Evolutionary conservation across 148 eudicot genomes (phyloP).

Genomic region (Dianthus caryophyllus): DNA sequence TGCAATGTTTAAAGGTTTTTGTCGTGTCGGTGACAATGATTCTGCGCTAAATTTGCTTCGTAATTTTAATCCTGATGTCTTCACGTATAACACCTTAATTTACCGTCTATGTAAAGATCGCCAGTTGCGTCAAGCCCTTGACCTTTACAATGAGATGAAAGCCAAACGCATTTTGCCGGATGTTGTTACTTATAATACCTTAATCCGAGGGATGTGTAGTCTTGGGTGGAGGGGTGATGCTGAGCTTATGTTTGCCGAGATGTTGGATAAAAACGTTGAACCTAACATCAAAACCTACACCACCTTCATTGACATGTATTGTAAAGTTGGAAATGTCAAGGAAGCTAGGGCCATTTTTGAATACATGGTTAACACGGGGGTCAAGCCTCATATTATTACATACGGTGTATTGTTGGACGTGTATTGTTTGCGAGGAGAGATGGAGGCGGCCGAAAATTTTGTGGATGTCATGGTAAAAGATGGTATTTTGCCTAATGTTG

Average conservation of each 20-base stretch:
- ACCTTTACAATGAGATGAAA: constrained; percentile 4
- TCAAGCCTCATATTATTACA: constrained; percentile 3
- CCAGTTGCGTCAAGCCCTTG: constrained; percentile 1
- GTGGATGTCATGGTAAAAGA: constrained; percentile 10
- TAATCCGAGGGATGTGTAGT: constrained; percentile 9
- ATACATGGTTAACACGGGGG: constrained; percentile 1
- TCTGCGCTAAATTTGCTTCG: not conserved
- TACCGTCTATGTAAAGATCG: not conserved
- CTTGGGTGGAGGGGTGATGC: constrained; percentile 16
- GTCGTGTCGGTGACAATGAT: not conserved
- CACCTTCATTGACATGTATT: constrained; percentile 6
- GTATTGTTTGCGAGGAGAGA: not conserved
- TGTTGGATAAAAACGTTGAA: constrained; percentile 1
- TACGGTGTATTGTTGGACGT: constrained; percentile 16
- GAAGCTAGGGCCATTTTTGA: not conserved
- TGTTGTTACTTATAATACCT: constrained; percentile 10
- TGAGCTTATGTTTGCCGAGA: not conserved
- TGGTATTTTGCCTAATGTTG: constrained; percentile 4
- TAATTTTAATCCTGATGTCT: not conserved
- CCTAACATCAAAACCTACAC: not conserved
- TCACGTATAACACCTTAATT: constrained; percentile 5
- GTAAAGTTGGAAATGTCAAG: constrained; percentile 9
- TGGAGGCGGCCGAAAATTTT: constrained; percentile 1
- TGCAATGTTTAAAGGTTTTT: not conserved
- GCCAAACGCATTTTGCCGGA: not conserved